Conservation (phyloP, 225 moss, liverwort and hornwort species). For the Sphagnum contortum region DNA sequence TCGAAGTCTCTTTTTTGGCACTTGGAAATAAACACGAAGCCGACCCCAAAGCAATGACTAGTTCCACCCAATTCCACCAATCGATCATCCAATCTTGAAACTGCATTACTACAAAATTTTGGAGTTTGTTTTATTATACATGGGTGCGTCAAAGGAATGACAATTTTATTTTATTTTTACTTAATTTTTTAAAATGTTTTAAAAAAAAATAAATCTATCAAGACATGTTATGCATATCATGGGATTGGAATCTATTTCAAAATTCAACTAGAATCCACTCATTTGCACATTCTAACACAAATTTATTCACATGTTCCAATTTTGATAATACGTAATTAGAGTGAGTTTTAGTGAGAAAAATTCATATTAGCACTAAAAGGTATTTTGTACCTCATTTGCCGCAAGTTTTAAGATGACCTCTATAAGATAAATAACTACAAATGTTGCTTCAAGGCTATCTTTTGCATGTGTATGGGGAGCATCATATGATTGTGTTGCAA, state of each 20-base stretch:
- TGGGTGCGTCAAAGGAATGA: background rate
- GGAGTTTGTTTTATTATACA: background rate
- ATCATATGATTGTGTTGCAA: constrained; percentile 31
- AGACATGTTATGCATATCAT: no score
- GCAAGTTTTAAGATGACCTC: constrained; percentile 49
- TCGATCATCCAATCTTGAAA: constrained; percentile 58
- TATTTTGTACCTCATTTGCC: constrained; percentile 42
- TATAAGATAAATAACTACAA: constrained; percentile 42
- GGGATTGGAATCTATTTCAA: background rate
- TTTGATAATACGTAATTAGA: no score
- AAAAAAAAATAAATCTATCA: no score
- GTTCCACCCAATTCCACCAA: constrained; percentile 62
- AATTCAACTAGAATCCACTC: no score
- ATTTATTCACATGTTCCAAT: no score
- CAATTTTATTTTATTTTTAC: no score
- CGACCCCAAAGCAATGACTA: constrained; percentile 45
- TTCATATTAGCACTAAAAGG: no score
- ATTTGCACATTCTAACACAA: no score
- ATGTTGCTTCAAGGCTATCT: constrained; percentile 24
- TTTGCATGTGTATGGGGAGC: background rate
- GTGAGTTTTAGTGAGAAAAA: no score
- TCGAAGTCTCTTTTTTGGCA: background rate
- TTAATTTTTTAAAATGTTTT: no score
- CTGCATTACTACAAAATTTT: constrained; percentile 17
- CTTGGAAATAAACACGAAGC: constrained; percentile 48